Evolutionary conservation across 2,329 filamentous ascomycete species (phyloP).

Genomic region (Helicocarpus griseus): DNA sequence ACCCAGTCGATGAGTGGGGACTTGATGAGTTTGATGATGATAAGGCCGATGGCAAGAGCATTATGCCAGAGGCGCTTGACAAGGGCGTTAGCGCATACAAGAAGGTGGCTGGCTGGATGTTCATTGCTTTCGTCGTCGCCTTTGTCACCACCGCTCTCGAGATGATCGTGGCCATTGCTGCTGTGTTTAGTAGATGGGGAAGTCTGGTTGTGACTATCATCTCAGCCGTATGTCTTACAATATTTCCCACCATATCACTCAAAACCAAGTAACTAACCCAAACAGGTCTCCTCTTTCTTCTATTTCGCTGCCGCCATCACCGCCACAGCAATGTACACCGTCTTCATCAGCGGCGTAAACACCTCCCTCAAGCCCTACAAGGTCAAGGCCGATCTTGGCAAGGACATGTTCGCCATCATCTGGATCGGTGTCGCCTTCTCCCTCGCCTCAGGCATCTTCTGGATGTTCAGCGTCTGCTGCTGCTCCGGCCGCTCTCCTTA

Average conservation of each 20-base stretch:
- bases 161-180: constrained; percentile 68
- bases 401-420: constrained; percentile 57
- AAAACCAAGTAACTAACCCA: constrained; percentile 12
- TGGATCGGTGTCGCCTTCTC: constrained; percentile 77
- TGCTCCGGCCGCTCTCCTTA: constrained; percentile 58
- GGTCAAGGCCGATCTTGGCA: constrained; percentile 58
- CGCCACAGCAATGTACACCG: constrained; percentile 62
- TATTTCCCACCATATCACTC: background rate
- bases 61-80: constrained; percentile 58
- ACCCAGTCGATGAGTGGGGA: constrained; percentile 57
- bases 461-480: constrained; percentile 87
- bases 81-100: constrained; percentile 63
- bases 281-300: constrained; percentile 44
- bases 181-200: constrained; percentile 71
- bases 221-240: constrained; percentile 46
- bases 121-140: constrained; percentile 68
- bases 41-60: constrained; percentile 11
- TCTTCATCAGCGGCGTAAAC: constrained; percentile 61
- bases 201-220: constrained; percentile 75
- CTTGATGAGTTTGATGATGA: constrained; percentile 51
- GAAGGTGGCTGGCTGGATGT: constrained; percentile 69
- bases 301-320: constrained; percentile 58
- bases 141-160: constrained; percentile 60
- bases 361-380: constrained; percentile 60
- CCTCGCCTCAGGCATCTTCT: constrained; percentile 71